Percentiles rank a stretch among this genome's conserved stretches.
phyloP scores from a whole-genome alignment of 2,329 filamentous ascomycete genomes.

The Plectosphaerella cucumerina region DNA sequence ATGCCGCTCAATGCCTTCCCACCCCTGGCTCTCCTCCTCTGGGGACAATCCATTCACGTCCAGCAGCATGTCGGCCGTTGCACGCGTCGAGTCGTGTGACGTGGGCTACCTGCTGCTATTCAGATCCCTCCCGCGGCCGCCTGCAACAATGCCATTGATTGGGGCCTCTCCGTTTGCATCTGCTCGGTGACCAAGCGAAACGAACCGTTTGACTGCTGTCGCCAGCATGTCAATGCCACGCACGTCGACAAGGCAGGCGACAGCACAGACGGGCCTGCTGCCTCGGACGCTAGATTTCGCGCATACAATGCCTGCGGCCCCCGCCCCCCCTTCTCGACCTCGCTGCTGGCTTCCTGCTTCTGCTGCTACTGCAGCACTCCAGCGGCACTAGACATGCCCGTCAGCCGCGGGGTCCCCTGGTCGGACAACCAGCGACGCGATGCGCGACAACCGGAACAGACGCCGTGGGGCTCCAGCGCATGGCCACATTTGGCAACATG shows the following conservation, averaged over 20 bases:
- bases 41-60: no score
- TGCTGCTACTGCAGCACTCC: no score
- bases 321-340: no score
- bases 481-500: no score
- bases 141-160: conserved; percentile 14
- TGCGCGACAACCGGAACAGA: conserved; percentile 9
- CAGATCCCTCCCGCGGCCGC: conserved; percentile 3
- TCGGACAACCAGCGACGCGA: background rate
- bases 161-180: conserved; percentile 13
- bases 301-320: conserved; percentile 10
- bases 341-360: no score
- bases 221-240: conserved; percentile 11
- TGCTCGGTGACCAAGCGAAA: background rate
- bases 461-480: background rate
- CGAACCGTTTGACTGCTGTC: conserved; percentile 13
- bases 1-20: background rate
- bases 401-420: background rate
- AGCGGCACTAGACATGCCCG: background rate
- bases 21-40: no score
- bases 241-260: conserved; percentile 2
- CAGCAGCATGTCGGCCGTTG: no score
- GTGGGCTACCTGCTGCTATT: background rate
- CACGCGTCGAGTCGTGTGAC: no score
- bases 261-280: conserved; percentile 9
- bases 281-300: conserved; percentile 18